Percentiles rank a stretch among this genome's conserved stretches.
phyloP scores from a whole-genome alignment of 345 rosid species.

The Eucalyptus brandiana region DNA sequence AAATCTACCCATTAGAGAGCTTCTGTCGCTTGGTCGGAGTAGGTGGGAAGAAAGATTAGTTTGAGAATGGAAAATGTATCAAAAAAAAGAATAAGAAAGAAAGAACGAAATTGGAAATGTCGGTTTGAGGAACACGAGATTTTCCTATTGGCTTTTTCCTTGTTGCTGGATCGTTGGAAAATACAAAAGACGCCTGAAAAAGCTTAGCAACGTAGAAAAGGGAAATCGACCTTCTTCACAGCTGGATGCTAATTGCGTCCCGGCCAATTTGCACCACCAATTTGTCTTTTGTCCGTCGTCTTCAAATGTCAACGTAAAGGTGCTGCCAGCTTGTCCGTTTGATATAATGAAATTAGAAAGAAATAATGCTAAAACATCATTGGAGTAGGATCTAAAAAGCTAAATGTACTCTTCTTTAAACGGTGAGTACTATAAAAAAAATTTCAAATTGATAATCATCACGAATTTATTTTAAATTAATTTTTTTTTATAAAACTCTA shows the following conservation, averaged over 20 bases:
- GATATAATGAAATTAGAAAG: not conserved
- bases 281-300: not conserved
- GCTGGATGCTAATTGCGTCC: not conserved
- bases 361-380: not conserved
- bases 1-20: not conserved
- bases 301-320: not conserved
- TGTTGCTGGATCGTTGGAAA: not conserved
- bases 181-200: not conserved
- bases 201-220: not conserved
- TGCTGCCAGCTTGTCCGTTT: not conserved
- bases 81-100: fast-evolving
- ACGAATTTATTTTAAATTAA: not conserved
- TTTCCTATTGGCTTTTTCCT: not conserved
- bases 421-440: not conserved
- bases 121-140: not conserved
- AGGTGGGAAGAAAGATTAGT: not conserved
- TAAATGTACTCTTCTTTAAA: not conserved
- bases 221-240: not conserved
- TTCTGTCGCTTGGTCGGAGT: not conserved
- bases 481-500: too few relatives aligned
- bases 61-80: not conserved
- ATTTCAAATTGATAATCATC: not conserved
- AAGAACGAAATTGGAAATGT: not conserved
- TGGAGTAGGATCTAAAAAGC: not conserved
- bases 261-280: not conserved